A percentile compares a stretch with the other conserved stretches of the same genome.
phyloP scores from a whole-genome alignment of 305 asterid genomes.

The Caryopteris hybrid region DNA sequence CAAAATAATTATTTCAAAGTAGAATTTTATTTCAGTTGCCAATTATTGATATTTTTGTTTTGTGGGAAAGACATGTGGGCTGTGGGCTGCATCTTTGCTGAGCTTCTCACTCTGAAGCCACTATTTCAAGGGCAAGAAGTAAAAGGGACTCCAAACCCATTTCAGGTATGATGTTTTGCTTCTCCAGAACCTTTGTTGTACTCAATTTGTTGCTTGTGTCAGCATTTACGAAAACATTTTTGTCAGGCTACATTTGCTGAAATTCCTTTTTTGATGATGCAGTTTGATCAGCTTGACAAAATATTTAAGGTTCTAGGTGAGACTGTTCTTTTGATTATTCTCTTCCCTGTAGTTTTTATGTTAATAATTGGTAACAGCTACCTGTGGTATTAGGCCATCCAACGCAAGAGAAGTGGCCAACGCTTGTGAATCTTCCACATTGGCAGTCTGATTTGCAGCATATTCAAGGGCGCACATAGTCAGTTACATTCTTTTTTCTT shows the following conservation, averaged over 20 bases:
- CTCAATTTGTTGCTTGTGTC: background rate
- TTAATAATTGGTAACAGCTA: slow-evolving; percentile 17
- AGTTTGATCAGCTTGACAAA: slow-evolving; percentile 99
- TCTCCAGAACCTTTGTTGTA: slow-evolving; percentile 7
- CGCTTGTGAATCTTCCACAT: slow-evolving; percentile 86
- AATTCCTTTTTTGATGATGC: slow-evolving; percentile 34
- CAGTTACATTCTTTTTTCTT: slow-evolving; percentile 28
- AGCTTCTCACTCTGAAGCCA: slow-evolving; percentile 95
- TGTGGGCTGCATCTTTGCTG: slow-evolving; percentile 99
- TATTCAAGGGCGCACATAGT: slow-evolving; percentile 96
- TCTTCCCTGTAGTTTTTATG: slow-evolving; percentile 11
- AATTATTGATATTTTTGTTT: slow-evolving; percentile 22
- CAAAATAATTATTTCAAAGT: slow-evolving; percentile 9
- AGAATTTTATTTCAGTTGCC: slow-evolving; percentile 10
- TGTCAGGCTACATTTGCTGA: slow-evolving; percentile 20
- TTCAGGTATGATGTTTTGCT: slow-evolving; percentile 59
- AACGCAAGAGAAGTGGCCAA: slow-evolving; percentile 94
- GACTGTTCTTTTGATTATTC: slow-evolving; percentile 27
- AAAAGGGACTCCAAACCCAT: slow-evolving; percentile 91
- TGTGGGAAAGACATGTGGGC: slow-evolving; percentile 92
- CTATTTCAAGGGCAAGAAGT: slow-evolving; percentile 99
- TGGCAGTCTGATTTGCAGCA: slow-evolving; percentile 85
- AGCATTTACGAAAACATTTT: background rate
- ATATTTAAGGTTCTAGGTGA: slow-evolving; percentile 95
- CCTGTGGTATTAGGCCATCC: slow-evolving; percentile 75